These are phyloP conservation scores for Hippophae tibetana DNA, from an alignment of 306 rosid species.

Conservation along the genomic window DNA sequence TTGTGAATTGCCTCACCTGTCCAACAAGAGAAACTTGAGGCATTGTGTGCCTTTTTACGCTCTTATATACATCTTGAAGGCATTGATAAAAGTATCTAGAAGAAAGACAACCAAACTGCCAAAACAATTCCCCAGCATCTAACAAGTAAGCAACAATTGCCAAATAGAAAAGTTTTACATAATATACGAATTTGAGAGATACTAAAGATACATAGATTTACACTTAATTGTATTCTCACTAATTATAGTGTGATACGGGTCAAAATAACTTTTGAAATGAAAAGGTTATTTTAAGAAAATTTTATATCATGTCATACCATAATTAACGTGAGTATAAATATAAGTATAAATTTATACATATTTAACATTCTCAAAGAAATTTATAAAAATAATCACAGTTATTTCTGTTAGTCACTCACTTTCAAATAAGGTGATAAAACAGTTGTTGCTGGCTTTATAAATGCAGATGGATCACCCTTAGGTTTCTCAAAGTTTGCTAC, in stretches of 20 bases:
- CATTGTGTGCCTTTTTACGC: constrained; percentile 50
- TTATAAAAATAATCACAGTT: constrained; percentile 3
- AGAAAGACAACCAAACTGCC: constrained; percentile 94
- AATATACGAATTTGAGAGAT: neutral
- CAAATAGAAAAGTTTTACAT: neutral
- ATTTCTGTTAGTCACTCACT: constrained; percentile 41
- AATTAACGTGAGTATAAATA: too few relatives aligned
- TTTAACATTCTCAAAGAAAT: neutral
- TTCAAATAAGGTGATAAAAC: constrained; percentile 83
- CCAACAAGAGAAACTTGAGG: constrained; percentile 90
- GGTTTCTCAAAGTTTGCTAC: constrained; percentile 92
- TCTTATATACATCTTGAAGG: constrained; percentile 56
- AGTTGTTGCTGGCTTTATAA: constrained; percentile 78
- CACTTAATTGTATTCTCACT: too few relatives aligned
- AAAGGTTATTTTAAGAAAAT: too few relatives aligned
- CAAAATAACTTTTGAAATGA: too few relatives aligned
- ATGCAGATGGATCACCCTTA: constrained; percentile 85
- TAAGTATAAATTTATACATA: too few relatives aligned
- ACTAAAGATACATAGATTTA: too few relatives aligned
- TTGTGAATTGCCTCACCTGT: constrained; percentile 46
- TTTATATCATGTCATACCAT: too few relatives aligned
- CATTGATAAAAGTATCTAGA: constrained; percentile 77
- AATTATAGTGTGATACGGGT: too few relatives aligned
- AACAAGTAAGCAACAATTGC: neutral
- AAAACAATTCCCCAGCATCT: constrained; percentile 16